Base-by-base conservation (phyloP, 2,329 filamentous ascomycete genomes). In the Lachnellula willkommii region DNA sequence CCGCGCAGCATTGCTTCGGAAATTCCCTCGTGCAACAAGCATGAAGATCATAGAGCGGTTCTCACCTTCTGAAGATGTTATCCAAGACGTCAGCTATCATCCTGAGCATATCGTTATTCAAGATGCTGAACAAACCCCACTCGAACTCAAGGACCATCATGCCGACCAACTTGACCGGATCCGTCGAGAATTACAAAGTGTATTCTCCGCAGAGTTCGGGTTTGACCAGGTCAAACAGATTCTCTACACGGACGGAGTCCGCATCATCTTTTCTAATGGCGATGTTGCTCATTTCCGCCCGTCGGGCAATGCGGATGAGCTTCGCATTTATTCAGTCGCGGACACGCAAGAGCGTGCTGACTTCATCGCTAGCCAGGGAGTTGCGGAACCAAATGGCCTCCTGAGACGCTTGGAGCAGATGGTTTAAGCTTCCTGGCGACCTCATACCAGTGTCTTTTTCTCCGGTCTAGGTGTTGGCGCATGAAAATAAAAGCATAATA, bases 251-350 rank as follows among this genome's bases (percentile, higher is more conserved):
- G 68, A 70, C 28, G 68, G 68, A 14, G 64, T 70, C 1, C 66
- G 68, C n/a, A 63, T 69, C 35, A 63, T 64, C 15, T 70, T 70
- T 50, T 52, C 57, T 11, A 69, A 67, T 43, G 67, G 67, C 24
- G 68, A 70, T 58, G 68, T 70, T 7, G 68, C 68, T 54, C 68
- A 70, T 47, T 60, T 70, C 35, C 66, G 68, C 3, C 68, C 68
- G 4, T 70, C 68, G 9, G 68, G 68, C 5, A 70, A 70, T 28
- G 68, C 68, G 11, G 68, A 70, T 57, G 68, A 70, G 42, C 63
- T 70, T 2, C 68, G 68, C 11, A 70, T 70, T 37, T 70, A 70
- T 47, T 58, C 67, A 35, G 68, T 70, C 15, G 66, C 66, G 11
- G 62, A 70, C 51, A 62, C 53, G 2, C 67, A 69, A 58, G 63